A percentile compares a stretch with the other conserved stretches of the same genome.
These are phyloP conservation scores for Chalara sp. DNA, from an alignment of 2,329 filamentous ascomycete species.

Conservation along the genomic window DNA sequence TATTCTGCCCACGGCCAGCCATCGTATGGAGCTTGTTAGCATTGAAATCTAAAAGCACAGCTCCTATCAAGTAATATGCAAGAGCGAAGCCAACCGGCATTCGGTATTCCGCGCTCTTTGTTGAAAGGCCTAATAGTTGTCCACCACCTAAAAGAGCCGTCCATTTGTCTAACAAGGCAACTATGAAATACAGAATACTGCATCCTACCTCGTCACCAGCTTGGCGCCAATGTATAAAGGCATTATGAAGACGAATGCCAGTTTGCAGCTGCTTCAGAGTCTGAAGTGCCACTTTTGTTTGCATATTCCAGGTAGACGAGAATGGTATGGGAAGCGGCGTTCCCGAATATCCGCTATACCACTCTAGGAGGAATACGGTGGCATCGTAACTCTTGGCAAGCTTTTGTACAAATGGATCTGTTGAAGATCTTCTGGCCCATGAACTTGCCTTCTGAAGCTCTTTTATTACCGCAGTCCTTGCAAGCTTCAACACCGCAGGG, in stretches of 20 bases:
- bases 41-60: constrained; percentile 30
- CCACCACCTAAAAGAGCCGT: constrained; percentile 19
- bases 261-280: constrained; percentile 25
- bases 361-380: constrained; percentile 29
- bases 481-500: constrained; percentile 1
- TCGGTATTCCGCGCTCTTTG: constrained; percentile 31
- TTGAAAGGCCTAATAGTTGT: constrained; percentile 29
- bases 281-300: constrained; percentile 25
- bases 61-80: constrained; percentile 33
- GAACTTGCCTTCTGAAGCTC: constrained; percentile 9
- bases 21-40: constrained; percentile 3
- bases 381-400: constrained; percentile 39
- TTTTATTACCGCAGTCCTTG: constrained; percentile 29
- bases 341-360: constrained; percentile 34
- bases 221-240: constrained; percentile 27
- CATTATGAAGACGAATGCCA: constrained; percentile 26
- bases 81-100: constrained; percentile 35
- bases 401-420: constrained; percentile 10
- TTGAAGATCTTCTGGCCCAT: constrained; percentile 2
- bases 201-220: constrained; percentile 39
- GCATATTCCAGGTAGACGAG: constrained; percentile 27
- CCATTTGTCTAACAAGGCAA: constrained; percentile 29
- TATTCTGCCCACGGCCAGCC: constrained; percentile 2
- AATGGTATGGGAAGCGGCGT: constrained; percentile 25
- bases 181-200: constrained; percentile 30